These are phyloP conservation scores for Paraphoma chrysanthemicola DNA, from an alignment of 2,329 filamentous ascomycete genomes.

Conservation along the genomic window DNA sequence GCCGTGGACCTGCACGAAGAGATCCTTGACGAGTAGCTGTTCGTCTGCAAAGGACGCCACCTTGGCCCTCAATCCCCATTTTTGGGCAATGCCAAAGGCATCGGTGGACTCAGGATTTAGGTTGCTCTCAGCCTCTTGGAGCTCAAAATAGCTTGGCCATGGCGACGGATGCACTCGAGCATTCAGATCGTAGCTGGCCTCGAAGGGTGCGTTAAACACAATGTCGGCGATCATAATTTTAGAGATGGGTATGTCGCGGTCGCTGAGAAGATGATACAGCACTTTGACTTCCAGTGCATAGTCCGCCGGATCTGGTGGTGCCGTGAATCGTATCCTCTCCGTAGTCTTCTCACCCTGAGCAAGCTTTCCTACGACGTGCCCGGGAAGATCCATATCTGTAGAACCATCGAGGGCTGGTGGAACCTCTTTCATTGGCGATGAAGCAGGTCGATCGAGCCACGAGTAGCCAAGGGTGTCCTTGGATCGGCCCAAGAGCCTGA, in stretches of 20 bases:
- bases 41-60: conserved; percentile 78
- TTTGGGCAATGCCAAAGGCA: conserved; percentile 74
- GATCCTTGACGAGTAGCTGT: conserved; percentile 65
- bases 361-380: conserved; percentile 47
- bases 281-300: conserved; percentile 76
- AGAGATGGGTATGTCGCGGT: conserved; percentile 79
- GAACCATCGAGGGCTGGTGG: conserved; percentile 29
- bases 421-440: conserved; percentile 40
- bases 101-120: conserved; percentile 40
- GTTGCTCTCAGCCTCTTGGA: conserved; percentile 53
- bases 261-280: conserved; percentile 79
- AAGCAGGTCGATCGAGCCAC: conserved; percentile 53
- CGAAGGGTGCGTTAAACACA: conserved; percentile 81
- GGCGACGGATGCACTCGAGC: conserved; percentile 77
- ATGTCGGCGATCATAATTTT: conserved; percentile 75
- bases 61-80: conserved; percentile 77
- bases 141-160: conserved; percentile 88
- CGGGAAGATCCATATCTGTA: conserved; percentile 41
- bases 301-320: conserved; percentile 55
- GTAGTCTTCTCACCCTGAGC: conserved; percentile 38
- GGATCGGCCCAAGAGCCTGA: conserved; percentile 68
- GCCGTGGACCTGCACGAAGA: conserved; percentile 68
- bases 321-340: conserved; percentile 48
- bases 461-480: conserved; percentile 54
- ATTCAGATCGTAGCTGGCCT: conserved; percentile 87